A percentile compares a stretch with the other conserved stretches of the same genome.
Evolutionary conservation across 176 grass and related monocot genomes (phyloP).

Genomic region (Microstegium vimineum): DNA sequence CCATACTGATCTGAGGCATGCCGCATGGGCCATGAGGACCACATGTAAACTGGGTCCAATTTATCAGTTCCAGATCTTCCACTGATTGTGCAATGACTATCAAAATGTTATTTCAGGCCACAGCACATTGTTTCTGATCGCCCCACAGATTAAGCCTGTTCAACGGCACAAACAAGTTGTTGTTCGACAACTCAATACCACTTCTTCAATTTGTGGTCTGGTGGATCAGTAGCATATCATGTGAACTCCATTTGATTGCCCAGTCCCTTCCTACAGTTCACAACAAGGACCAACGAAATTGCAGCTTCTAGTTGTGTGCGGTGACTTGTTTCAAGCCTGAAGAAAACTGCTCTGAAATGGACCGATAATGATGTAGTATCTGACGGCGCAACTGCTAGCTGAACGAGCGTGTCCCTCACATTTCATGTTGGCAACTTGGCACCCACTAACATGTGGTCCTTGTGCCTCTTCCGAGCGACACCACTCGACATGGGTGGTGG

Average conservation of each 20-base stretch:
- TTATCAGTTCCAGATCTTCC: neutral
- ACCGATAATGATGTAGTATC: neutral
- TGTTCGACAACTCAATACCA: neutral
- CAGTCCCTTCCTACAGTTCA: neutral
- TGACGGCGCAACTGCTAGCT: neutral
- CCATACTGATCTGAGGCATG: constrained; percentile 1
- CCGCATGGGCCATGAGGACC: neutral
- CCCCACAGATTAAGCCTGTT: neutral
- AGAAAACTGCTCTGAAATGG: too few species aligned
- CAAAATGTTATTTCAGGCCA: neutral
- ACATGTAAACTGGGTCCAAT: neutral
- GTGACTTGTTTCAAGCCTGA: too few species aligned
- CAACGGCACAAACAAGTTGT: constrained; percentile 1
- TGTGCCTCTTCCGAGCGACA: neutral
- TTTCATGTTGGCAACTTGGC: neutral
- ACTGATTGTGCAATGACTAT: neutral
- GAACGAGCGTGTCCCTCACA: neutral
- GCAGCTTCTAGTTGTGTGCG: neutral
- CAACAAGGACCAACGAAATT: neutral
- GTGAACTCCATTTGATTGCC: constrained; percentile 6
- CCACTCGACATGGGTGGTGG: too few species aligned
- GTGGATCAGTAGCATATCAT: constrained; percentile 12
- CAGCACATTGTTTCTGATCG: neutral
- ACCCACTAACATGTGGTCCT: neutral
- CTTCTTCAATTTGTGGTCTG: neutral